Conservation (phyloP, 2,329 filamentous ascomycete genomes). For the Diaporthe citrichinensis region DNA sequence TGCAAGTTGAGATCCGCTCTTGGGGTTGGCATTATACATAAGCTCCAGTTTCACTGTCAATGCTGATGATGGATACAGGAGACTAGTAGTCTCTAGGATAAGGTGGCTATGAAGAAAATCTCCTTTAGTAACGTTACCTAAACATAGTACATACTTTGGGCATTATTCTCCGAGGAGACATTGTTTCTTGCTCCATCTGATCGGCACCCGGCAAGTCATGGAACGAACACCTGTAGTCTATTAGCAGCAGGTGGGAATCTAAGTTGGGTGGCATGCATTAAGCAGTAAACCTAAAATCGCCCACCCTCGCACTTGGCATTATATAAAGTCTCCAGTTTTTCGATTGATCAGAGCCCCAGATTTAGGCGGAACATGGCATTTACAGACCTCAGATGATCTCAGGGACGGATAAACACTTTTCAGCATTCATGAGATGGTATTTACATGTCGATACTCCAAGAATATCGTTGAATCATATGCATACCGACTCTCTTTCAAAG, state of each 20-base stretch:
- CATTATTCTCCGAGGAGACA: not conserved
- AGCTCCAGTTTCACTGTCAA: conserved; percentile 1
- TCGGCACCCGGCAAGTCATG: conserved; percentile 1
- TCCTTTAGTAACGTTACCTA: not conserved
- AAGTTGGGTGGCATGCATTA: not conserved
- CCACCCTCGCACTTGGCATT: not conserved
- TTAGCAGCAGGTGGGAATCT: not conserved
- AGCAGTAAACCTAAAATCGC: not conserved
- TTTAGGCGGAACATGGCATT: not conserved
- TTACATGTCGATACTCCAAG: not conserved
- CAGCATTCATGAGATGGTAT: too few relatives aligned
- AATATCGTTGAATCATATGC: too few relatives aligned
- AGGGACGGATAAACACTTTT: not conserved
- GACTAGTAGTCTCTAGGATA: not conserved
- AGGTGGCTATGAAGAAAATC: not conserved
- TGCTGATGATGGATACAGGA: not conserved
- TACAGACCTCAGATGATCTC: too few relatives aligned
- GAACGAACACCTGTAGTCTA: not conserved
- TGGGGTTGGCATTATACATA: conserved; percentile 17
- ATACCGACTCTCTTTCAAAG: too few relatives aligned
- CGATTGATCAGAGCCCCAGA: not conserved
- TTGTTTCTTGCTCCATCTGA: not conserved
- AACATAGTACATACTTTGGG: not conserved
- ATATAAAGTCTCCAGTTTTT: not conserved
- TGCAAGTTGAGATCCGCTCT: conserved; percentile 8